phyloP scores from a whole-genome alignment of 495 filamentous ascomycete genomes.

The Neurospora discreta region DNA sequence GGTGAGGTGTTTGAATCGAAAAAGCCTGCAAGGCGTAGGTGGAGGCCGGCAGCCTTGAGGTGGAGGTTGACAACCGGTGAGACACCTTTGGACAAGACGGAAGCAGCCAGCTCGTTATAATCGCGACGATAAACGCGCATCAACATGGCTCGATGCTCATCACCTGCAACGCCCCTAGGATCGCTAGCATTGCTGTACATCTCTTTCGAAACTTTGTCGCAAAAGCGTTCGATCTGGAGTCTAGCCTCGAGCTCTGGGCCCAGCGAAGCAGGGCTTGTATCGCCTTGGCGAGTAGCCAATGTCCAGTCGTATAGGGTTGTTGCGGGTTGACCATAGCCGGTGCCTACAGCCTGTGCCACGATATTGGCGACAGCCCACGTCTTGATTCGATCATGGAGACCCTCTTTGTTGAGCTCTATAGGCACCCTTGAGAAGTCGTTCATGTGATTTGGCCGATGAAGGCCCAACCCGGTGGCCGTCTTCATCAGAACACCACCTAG shows the following conservation, averaged over 20 bases:
- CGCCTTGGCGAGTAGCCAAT: conserved; percentile 49
- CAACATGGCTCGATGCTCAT: conserved; percentile 56
- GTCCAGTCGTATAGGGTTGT: conserved; percentile 87
- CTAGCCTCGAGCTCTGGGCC: conserved; percentile 55
- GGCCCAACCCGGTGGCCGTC: conserved; percentile 78
- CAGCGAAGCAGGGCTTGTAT: conserved; percentile 54
- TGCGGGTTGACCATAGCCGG: conserved; percentile 82
- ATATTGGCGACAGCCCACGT: conserved; percentile 93
- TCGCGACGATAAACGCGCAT: conserved; percentile 49
- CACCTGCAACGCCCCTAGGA: conserved; percentile 59
- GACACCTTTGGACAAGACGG: conserved; percentile 37
- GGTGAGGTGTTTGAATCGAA: conserved; percentile 69
- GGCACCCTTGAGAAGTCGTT: conserved; percentile 82
- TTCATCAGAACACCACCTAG: conserved; percentile 88
- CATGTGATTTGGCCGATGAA: conserved; percentile 80
- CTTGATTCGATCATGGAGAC: conserved; percentile 71
- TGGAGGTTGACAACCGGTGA: conserved; percentile 58
- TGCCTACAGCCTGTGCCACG: conserved; percentile 82
- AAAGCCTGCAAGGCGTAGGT: conserved; percentile 77
- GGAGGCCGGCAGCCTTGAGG: conserved; percentile 67
- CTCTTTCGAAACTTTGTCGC: conserved; percentile 73
- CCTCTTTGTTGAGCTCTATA: conserved; percentile 73
- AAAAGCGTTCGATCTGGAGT: conserved; percentile 71
- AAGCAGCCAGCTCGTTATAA: conserved; percentile 42
- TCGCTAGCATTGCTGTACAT: conserved; percentile 74